Evolutionary conservation across 441 rosid genomes (phyloP).

Genomic region (Raphanus hybrid): DNA sequence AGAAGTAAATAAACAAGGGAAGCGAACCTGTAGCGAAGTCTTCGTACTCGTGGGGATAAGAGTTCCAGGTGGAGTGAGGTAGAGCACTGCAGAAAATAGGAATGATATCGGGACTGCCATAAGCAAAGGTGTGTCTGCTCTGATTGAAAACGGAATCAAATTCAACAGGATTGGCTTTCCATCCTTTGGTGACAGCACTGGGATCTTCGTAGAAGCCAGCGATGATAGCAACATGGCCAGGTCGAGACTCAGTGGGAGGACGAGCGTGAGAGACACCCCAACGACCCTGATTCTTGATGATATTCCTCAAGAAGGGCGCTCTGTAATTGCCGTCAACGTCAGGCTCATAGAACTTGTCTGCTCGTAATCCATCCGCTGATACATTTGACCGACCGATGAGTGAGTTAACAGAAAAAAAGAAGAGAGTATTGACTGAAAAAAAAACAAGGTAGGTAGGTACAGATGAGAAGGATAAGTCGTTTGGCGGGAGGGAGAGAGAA

Average conservation of each 20-base stretch:
- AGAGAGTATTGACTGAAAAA: no score
- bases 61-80: conserved; percentile 85
- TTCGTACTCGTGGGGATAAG: conserved; percentile 92
- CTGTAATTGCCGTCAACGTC: conserved; percentile 73
- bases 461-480: conserved; percentile 86
- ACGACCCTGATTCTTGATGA: conserved; percentile 77
- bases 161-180: conserved; percentile 99
- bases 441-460: conserved; percentile 38
- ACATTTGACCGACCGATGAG: not conserved
- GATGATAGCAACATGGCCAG: conserved; percentile 93
- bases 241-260: conserved; percentile 98
- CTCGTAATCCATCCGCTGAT: conserved; percentile 97
- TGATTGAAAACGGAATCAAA: conserved; percentile 94
- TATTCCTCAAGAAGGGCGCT: conserved; percentile 89
- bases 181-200: conserved; percentile 98
- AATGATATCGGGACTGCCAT: conserved; percentile 94
- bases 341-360: conserved; percentile 96
- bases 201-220: conserved; percentile 99
- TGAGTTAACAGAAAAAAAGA: no score
- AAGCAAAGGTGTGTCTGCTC: conserved; percentile 85
- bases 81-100: conserved; percentile 93
- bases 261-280: conserved; percentile 99
- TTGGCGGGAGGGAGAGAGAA: conserved; percentile 86
- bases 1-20: no score
- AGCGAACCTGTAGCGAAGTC: conserved; percentile 86